A percentile compares a stretch with the other conserved stretches of the same genome.
Conservation (phyloP, 1,284 basidiomycete genomes). For the Peniophora sp. region DNA sequence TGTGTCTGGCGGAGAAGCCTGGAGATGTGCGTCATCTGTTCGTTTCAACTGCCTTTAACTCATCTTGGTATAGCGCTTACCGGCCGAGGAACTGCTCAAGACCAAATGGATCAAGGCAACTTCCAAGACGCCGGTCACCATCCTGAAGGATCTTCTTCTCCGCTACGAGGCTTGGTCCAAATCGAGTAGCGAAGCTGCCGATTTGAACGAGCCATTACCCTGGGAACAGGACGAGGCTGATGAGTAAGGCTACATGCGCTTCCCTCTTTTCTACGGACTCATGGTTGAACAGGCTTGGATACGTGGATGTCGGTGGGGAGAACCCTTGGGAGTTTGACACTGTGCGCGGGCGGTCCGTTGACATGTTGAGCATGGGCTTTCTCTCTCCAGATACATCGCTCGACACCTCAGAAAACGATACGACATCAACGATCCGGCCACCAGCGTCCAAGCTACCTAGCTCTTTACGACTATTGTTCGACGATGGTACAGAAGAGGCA, state of each 20-base stretch:
- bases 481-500: conserved; percentile 33
- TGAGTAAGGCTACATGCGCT: conserved; percentile 25
- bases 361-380: conserved; percentile 5
- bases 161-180: conserved; percentile 75
- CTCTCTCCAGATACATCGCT: neutral
- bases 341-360: conserved; percentile 35
- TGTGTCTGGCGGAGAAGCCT: conserved; percentile 82
- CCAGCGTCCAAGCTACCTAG: conserved; percentile 49
- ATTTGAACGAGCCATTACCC: conserved; percentile 65
- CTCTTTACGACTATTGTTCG: conserved; percentile 64
- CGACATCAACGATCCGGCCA: conserved; percentile 40
- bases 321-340: conserved; percentile 75
- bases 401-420: conserved; percentile 21
- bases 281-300: neutral
- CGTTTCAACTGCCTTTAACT: neutral
- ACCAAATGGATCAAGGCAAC: conserved; percentile 89
- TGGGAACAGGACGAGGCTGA: conserved; percentile 58
- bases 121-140: conserved; percentile 60
- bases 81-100: conserved; percentile 86
- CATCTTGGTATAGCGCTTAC: conserved; percentile 52
- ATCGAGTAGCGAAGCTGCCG: conserved; percentile 73
- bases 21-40: conserved; percentile 47
- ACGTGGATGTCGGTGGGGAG: conserved; percentile 22
- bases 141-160: conserved; percentile 80
- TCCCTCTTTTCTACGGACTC: neutral